Percentiles rank a stretch among this genome's conserved stretches.
phyloP scores from a whole-genome alignment of 169 alveolate species.

The Plasmodium malariae region DNA sequence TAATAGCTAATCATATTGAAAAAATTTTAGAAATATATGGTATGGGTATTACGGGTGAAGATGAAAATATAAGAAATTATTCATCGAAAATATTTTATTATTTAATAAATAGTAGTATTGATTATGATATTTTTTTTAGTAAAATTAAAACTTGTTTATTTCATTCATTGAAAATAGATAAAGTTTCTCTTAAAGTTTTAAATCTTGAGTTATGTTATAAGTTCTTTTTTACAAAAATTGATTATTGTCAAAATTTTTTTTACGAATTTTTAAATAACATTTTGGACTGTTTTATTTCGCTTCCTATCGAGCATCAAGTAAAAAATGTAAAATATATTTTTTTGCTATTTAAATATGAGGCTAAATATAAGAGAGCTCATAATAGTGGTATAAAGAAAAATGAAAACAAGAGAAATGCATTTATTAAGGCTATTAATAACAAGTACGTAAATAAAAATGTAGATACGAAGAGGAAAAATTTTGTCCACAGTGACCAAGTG shows the following conservation, averaged over 20 bases:
- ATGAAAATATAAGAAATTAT: constrained; percentile 59
- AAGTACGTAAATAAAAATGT: too few relatives aligned
- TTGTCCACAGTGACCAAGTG: too few relatives aligned
- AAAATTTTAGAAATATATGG: constrained; percentile 65
- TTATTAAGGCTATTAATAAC: too few relatives aligned
- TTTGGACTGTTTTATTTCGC: constrained; percentile 41
- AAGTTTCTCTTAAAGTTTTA: constrained; percentile 11
- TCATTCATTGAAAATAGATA: constrained; percentile 46
- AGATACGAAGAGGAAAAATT: too few relatives aligned
- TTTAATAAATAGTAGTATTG: constrained; percentile 39
- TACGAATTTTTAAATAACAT: constrained; percentile 58
- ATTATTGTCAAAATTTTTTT: constrained; percentile 49
- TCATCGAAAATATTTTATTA: constrained; percentile 69
- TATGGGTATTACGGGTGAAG: constrained; percentile 59
- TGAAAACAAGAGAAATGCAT: too few relatives aligned
- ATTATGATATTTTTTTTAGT: constrained; percentile 25
- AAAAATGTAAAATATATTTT: constrained; percentile 49
- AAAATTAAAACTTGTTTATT: constrained; percentile 70
- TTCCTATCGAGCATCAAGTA: constrained; percentile 21
- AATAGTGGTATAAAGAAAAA: too few relatives aligned
- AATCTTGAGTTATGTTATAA: constrained; percentile 53
- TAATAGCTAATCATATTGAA: constrained; percentile 36
- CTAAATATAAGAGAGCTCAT: constrained; percentile 10
- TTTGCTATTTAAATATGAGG: constrained; percentile 37
- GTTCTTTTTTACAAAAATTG: constrained; percentile 57